Evolutionary conservation across 805 yeast genomes (phyloP).

Genomic region (Zygotorulaspora danielsina): DNA sequence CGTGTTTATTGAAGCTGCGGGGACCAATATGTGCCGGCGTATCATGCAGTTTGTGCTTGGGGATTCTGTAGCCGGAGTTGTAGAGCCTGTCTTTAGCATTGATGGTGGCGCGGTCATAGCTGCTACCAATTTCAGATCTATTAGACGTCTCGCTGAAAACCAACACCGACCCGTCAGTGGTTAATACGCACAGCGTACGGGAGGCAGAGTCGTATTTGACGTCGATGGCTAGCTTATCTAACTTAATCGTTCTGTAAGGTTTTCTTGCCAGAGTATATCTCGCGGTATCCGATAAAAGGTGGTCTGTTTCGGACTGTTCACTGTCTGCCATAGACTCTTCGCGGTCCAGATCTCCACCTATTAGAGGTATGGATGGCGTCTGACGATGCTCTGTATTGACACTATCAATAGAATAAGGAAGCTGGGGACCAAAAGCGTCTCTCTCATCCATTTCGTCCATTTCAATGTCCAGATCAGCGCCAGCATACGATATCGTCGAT

Average conservation of each 20-base stretch:
- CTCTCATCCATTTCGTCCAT: slow-evolving; percentile 16
- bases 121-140: neutral
- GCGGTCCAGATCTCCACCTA: neutral
- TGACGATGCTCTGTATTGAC: neutral
- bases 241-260: slow-evolving; percentile 13
- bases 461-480: slow-evolving; percentile 3
- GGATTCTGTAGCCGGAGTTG: slow-evolving; percentile 5
- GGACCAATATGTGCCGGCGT: neutral
- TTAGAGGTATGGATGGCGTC: neutral
- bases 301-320: neutral
- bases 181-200: slow-evolving; percentile 12
- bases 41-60: neutral
- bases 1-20: neutral
- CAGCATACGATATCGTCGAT: neutral
- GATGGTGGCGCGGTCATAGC: neutral
- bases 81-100: neutral
- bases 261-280: neutral
- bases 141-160: slow-evolving; percentile 3
- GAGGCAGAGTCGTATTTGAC: slow-evolving; percentile 11
- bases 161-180: slow-evolving; percentile 16
- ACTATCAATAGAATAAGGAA: neutral
- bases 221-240: slow-evolving; percentile 14
- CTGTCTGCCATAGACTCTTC: neutral
- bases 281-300: neutral
- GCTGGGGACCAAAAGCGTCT: slow-evolving; percentile 12